Evolutionary conservation across 768 basidiomycete genomes (phyloP), one percentile per base, ranked within the genome.

Genomic region (Leccinum disarticulatum): DNA sequence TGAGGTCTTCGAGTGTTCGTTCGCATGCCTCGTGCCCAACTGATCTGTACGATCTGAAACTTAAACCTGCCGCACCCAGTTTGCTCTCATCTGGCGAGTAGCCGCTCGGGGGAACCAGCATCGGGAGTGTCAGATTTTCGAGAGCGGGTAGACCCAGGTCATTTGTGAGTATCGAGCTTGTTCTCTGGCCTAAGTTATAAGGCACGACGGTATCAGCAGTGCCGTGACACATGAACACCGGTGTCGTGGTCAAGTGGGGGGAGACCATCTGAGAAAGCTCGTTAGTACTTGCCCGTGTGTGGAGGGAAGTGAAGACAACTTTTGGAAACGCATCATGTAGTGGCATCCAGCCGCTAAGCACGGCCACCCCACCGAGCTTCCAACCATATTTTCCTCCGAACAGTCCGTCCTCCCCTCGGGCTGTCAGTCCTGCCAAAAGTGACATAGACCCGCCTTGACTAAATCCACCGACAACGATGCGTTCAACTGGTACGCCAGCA

Each of bases 161-260:
- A 14, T 77, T 70, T 36, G 79, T 81, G 48, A 95, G 75, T 59
- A 82, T 81, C 7, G 85, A 80, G 38, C 80, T 74, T 8, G 90
- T 89, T 52, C 73, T 72, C 56, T 79, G 70, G 25, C 84, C 84
- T 53, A 85, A 78, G 28, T 79, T 62, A 64, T 79, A 79, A 58
- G 79, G 80, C 56, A 97, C 87, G 25, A 96, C 79, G 7, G 83
- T 86, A 74, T 98, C 95, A 15, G 72, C 79, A 6, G 79, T 81
- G 25, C 94, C 94, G 63, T 94, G 91, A 13, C 90, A 95, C 86
- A 91, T 91, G 74, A 96, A 95, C 30, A 95, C 79, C 1, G 93
- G 90, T 22, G 85, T 79, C 4, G 81, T 79, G 49, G 80, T 74
- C 17, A 87, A 84, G 64, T 87, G 78, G 10, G 80, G 75, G 15